These are phyloP conservation scores for Cryphonectria radicalis DNA, from an alignment of 2,329 filamentous ascomycete genomes.

Conservation along the genomic window DNA sequence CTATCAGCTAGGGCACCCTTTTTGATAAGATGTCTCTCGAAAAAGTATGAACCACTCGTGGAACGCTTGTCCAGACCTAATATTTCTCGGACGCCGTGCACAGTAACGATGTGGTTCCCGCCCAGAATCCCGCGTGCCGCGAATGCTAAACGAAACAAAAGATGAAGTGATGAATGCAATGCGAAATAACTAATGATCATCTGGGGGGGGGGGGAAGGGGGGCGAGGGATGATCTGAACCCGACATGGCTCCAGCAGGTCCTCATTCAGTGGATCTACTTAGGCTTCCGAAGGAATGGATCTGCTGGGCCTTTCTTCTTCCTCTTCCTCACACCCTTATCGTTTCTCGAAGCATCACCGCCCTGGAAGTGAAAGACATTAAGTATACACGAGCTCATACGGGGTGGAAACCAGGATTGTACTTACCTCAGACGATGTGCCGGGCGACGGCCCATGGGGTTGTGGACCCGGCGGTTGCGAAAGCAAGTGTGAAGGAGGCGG, in stretches of 20 bases:
- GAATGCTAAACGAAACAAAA: not conserved
- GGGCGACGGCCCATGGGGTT: constrained; percentile 14
- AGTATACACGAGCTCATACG: not conserved
- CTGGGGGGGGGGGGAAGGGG: no score
- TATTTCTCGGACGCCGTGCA: not conserved
- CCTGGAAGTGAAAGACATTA: not conserved
- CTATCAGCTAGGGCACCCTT: not conserved
- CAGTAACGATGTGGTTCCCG: not conserved
- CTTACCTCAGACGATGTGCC: constrained; percentile 20
- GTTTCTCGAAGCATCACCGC: not conserved
- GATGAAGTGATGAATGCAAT: not conserved
- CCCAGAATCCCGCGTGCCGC: not conserved
- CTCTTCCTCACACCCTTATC: constrained; percentile 2
- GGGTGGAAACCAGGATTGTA: not conserved
- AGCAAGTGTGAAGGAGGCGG: constrained; percentile 31
- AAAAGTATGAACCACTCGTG: not conserved
- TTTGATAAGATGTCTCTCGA: not conserved
- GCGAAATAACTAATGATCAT: not conserved
- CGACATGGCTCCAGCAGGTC: not conserved
- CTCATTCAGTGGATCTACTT: constrained; percentile 30
- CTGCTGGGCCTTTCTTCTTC: constrained; percentile 46
- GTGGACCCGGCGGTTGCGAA: constrained; percentile 22
- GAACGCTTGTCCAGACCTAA: not conserved
- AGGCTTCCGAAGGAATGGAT: constrained; percentile 50
- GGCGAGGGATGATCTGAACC: not conserved